phyloP scores from a whole-genome alignment of 2,329 filamentous ascomycete genomes.

The Colletotrichum sp. region DNA sequence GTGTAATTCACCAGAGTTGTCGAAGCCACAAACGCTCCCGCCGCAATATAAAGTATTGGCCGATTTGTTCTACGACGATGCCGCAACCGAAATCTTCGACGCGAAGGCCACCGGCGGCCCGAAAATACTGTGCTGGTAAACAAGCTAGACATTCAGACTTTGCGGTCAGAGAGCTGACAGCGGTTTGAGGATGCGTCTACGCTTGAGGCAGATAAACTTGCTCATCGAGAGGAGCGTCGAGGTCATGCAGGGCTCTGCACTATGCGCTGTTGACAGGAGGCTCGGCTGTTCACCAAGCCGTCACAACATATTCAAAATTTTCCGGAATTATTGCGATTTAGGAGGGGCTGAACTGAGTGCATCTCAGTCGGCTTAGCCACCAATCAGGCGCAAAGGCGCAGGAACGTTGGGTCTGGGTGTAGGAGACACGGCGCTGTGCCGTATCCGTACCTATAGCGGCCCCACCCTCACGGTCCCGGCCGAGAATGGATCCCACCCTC shows the following conservation, averaged over 20 bases:
- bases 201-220: slow-evolving; percentile 67
- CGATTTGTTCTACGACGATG: slow-evolving; percentile 45
- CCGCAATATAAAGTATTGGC: slow-evolving; percentile 67
- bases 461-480: not conserved
- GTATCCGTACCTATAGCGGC: not conserved
- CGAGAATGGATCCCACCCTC: not conserved
- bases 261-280: slow-evolving; percentile 34
- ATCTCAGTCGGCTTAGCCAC: fast-evolving
- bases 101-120: slow-evolving; percentile 62
- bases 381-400: not conserved
- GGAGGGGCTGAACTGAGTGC: not conserved
- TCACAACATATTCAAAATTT: not conserved
- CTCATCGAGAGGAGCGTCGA: slow-evolving; percentile 65
- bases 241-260: slow-evolving; percentile 61
- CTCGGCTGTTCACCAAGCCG: not conserved
- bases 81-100: slow-evolving; percentile 53
- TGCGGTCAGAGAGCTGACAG: not conserved
- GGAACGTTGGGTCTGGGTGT: not conserved
- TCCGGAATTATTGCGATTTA: not conserved
- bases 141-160: slow-evolving; percentile 52
- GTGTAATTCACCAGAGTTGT: slow-evolving; percentile 63
- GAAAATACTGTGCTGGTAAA: slow-evolving; percentile 61
- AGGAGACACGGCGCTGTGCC: not conserved
- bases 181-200: slow-evolving; percentile 68
- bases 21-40: slow-evolving; percentile 56